Evolutionary conservation across 371 early-diverging fungal genomes (phyloP).

Genomic region (Lichtheimia ornata): DNA sequence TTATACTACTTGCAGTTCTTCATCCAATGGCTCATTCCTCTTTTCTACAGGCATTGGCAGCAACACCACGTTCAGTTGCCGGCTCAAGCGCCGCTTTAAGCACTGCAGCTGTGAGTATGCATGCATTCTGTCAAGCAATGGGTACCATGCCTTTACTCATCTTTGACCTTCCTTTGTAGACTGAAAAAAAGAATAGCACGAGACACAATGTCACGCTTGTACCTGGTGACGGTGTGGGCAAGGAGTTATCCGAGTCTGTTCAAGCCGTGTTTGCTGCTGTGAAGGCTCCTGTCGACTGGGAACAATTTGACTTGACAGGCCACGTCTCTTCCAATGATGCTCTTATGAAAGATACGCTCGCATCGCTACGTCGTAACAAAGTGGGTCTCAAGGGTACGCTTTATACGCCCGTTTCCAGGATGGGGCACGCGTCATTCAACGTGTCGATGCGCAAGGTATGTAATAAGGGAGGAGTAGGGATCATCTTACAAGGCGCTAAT

Average conservation of each 20-base stretch:
- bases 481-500: background rate
- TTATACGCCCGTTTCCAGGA: conserved; percentile 86
- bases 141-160: background rate
- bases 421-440: conserved; percentile 93
- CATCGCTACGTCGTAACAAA: conserved; percentile 90
- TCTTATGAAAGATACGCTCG: conserved; percentile 84
- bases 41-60: background rate
- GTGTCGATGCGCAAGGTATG: conserved; percentile 85
- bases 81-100: conserved; percentile 7
- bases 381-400: conserved; percentile 96
- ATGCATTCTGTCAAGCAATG: background rate
- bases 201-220: conserved; percentile 92
- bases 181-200: conserved; percentile 4
- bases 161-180: background rate
- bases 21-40: background rate
- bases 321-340: conserved; percentile 72
- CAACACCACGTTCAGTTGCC: conserved; percentile 4
- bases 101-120: conserved; percentile 5
- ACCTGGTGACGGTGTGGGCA: conserved; percentile 97
- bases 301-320: conserved; percentile 93
- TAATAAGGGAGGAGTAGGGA: background rate
- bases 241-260: conserved; percentile 87
- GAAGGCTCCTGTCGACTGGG: conserved; percentile 91
- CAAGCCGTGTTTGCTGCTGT: conserved; percentile 93
- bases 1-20: no score